Evolutionary conservation across 1,284 basidiomycete species (phyloP), one percentile per base, ranked within the genome.

Genomic region (Schizophyllum amplum): DNA sequence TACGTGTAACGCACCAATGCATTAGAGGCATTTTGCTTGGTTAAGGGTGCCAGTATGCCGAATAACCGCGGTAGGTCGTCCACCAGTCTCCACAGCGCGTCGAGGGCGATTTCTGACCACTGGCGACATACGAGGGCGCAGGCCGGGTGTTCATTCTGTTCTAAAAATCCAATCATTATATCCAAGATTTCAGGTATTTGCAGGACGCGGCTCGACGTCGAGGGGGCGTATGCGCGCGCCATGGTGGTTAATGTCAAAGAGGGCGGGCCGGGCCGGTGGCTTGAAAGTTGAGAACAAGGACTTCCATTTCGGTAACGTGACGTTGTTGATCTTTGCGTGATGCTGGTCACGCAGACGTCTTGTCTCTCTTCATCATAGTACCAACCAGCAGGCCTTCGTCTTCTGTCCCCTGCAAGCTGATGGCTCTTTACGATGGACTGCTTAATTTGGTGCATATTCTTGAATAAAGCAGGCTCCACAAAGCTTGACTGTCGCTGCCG

Each of bases 21-120:
- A 9, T 15, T 21, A 3, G 21, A 50, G 20, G 15, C 48, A 13
- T 9, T 50, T 52, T 74, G 51, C 2, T 51, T 52, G 33, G 13
- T 42, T 21, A 78, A 63, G 7, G 78, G 75, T 20, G 69, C 68
- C 1, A 87, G 72, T 2, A 83, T 60, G 15, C 67, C 63, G 54
- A 86, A 74, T 5, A 86, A 67, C 13, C 68, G 68, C 22, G 68
- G 56, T 1, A 83, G 63, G 59, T 78, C 67, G 52, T 72, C 66
- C 2, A 82, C 72, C 13, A 81, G 73, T 49, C 66, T 71, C 82
- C 82, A 84, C 1, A 84, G 63, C 7, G 70, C 61, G 62, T 81
- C 77, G 52, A 84, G 66, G 1, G 80, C 79, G 21, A 77, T 66
- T 17, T 77, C 72, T 1, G 74, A 76, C 82, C 82, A 84, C 47